Conservation (phyloP, 768 basidiomycete genomes). For the Lanmaoa pseudosensibilis region DNA sequence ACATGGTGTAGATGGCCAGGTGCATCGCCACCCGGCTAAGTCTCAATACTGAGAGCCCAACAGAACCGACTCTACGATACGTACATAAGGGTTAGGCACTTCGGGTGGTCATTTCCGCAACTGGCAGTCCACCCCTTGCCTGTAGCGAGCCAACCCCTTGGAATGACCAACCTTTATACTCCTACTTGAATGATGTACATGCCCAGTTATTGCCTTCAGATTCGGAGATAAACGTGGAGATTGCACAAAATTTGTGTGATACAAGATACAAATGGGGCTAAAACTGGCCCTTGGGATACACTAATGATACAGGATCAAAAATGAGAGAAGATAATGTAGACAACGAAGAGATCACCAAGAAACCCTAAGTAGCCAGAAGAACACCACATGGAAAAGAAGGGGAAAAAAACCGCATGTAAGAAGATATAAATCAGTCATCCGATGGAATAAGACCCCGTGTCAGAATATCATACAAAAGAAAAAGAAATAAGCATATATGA, state of each 20-base stretch:
- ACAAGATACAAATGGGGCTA: background rate
- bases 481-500: constrained; percentile 28
- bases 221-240: too few relatives aligned
- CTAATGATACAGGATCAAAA: constrained; percentile 19
- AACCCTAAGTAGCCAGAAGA: background rate
- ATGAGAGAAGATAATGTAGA: background rate
- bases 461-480: constrained; percentile 31
- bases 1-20: too few relatives aligned
- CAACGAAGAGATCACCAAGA: background rate
- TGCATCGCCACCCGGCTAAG: too few relatives aligned
- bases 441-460: constrained; percentile 27
- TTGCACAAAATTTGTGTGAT: background rate
- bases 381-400: constrained; percentile 12
- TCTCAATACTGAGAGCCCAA: too few relatives aligned
- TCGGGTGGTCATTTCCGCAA: too few relatives aligned
- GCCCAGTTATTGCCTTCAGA: background rate
- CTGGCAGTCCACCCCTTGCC: too few relatives aligned
- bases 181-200: too few relatives aligned
- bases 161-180: too few relatives aligned
- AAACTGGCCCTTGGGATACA: background rate
- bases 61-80: too few relatives aligned
- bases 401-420: background rate
- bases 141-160: too few relatives aligned
- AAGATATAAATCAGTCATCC: constrained; percentile 20
- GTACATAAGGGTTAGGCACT: too few relatives aligned